Conservation (phyloP, 768 basidiomycete genomes). For the Pleurotus cornucopiae region DNA sequence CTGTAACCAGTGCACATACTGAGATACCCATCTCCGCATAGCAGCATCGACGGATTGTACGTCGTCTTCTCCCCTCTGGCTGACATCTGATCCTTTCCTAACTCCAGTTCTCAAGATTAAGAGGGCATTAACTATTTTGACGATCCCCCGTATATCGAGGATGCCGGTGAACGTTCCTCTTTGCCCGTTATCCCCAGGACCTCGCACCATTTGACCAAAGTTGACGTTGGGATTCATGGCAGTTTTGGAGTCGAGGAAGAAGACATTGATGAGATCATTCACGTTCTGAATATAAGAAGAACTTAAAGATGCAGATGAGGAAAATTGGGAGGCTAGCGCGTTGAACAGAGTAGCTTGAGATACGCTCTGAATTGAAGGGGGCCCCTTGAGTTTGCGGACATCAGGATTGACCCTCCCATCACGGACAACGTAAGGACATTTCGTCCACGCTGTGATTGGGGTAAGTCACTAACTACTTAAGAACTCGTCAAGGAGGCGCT, state of each 20-base stretch:
- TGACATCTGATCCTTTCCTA: conserved; percentile 37
- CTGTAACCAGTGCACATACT: conserved; percentile 42
- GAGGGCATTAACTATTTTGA: conserved; percentile 47
- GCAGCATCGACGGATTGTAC: conserved; percentile 20
- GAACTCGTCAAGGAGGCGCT: not conserved
- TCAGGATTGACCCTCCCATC: conserved; percentile 59
- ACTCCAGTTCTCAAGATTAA: conserved; percentile 31
- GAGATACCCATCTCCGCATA: conserved; percentile 38
- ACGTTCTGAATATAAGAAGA: conserved; percentile 30
- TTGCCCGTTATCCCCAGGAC: conserved; percentile 37
- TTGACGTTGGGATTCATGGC: conserved; percentile 52
- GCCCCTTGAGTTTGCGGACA: conserved; percentile 38
- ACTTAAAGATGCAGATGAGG: conserved; percentile 13
- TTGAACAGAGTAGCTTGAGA: conserved; percentile 43
- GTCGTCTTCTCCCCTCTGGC: too few species aligned
- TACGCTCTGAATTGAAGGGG: conserved; percentile 33
- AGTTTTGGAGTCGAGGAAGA: conserved; percentile 41
- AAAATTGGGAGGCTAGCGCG: conserved; percentile 36
- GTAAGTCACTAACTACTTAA: not conserved
- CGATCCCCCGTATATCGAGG: conserved; percentile 46
- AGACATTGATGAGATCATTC: conserved; percentile 34
- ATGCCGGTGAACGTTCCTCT: conserved; percentile 50
- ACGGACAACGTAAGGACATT: conserved; percentile 40
- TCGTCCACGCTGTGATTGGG: conserved; percentile 26
- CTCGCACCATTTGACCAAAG: conserved; percentile 51